A percentile compares a stretch with the other conserved stretches of the same genome.
Conservation (phyloP, 495 filamentous ascomycete genomes). For the Penicillium subrubescens region DNA sequence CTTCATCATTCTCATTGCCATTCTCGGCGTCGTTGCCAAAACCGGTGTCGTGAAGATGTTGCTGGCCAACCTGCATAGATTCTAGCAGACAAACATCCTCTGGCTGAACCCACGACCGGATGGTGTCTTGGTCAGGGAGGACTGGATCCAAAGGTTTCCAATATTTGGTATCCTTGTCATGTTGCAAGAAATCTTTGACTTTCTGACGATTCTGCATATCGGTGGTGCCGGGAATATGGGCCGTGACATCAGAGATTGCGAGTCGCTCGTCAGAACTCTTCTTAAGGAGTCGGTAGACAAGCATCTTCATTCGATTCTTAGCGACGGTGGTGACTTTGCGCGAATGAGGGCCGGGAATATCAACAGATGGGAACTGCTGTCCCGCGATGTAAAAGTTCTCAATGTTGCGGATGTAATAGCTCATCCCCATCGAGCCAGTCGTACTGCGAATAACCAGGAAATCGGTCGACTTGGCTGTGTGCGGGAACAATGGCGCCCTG, state of each 20-base stretch:
- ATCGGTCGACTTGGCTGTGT: constrained; percentile 74
- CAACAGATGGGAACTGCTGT: constrained; percentile 86
- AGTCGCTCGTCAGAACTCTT: constrained; percentile 70
- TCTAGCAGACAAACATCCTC: constrained; percentile 94
- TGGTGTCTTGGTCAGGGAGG: constrained; percentile 69
- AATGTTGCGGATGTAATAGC: constrained; percentile 81
- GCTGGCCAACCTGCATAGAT: constrained; percentile 92
- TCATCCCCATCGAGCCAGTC: constrained; percentile 70
- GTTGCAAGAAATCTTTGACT: constrained; percentile 92
- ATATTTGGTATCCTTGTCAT: constrained; percentile 78
- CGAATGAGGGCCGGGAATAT: constrained; percentile 91
- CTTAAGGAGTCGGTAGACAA: constrained; percentile 81
- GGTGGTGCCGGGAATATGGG: constrained; percentile 83
- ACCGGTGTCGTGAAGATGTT: constrained; percentile 81
- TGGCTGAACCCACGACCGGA: constrained; percentile 85
- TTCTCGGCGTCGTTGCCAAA: constrained; percentile 72
- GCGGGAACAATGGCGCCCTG: constrained; percentile 88
- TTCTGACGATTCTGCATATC: constrained; percentile 96
- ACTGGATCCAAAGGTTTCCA: constrained; percentile 81
- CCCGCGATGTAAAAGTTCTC: constrained; percentile 89
- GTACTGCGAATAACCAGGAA: constrained; percentile 83
- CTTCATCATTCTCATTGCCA: constrained; percentile 67
- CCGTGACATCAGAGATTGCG: constrained; percentile 76
- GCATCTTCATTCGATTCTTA: constrained; percentile 95
- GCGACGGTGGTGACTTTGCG: constrained; percentile 91